phyloP scores from a whole-genome alignment of 2,329 filamentous ascomycete species.

The Coleophoma eucalyptorum region DNA sequence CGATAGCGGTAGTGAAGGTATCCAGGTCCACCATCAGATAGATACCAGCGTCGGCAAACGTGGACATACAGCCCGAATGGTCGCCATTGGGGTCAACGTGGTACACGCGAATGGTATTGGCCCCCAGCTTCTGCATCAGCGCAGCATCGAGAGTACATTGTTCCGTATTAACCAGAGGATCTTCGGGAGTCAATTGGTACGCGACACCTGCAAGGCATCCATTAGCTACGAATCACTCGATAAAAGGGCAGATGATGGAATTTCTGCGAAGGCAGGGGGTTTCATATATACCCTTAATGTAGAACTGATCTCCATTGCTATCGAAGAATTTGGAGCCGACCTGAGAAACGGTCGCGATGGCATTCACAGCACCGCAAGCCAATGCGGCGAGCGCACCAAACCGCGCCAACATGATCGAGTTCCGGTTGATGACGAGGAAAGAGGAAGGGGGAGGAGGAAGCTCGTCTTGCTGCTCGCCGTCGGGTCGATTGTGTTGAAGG shows the following conservation, averaged over 20 bases:
- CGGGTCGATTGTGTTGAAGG: too few relatives aligned
- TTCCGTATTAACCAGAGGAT: constrained; percentile 70
- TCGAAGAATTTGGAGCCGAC: constrained; percentile 85
- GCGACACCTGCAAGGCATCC: constrained; percentile 56
- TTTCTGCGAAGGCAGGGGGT: not conserved
- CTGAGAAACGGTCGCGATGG: constrained; percentile 45
- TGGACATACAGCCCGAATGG: constrained; percentile 77
- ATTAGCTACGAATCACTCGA: too few relatives aligned
- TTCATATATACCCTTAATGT: constrained; percentile 64
- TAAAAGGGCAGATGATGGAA: constrained; percentile 7
- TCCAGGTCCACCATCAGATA: constrained; percentile 84
- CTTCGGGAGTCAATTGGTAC: constrained; percentile 61
- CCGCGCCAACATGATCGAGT: constrained; percentile 15
- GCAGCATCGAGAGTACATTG: constrained; percentile 74
- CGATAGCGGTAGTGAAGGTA: constrained; percentile 66
- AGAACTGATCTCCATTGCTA: constrained; percentile 77
- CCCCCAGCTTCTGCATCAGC: constrained; percentile 76
- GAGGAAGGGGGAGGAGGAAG: not conserved
- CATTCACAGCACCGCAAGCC: constrained; percentile 18
- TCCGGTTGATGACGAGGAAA: not conserved
- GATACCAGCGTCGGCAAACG: constrained; percentile 75
- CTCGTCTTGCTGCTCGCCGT: too few relatives aligned
- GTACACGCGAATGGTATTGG: constrained; percentile 85
- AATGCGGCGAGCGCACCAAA: constrained; percentile 19
- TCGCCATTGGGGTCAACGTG: constrained; percentile 71